Evolutionary conservation across 2,329 filamentous ascomycete species (phyloP).

Genomic region (Ceratocystis lukuohia): DNA sequence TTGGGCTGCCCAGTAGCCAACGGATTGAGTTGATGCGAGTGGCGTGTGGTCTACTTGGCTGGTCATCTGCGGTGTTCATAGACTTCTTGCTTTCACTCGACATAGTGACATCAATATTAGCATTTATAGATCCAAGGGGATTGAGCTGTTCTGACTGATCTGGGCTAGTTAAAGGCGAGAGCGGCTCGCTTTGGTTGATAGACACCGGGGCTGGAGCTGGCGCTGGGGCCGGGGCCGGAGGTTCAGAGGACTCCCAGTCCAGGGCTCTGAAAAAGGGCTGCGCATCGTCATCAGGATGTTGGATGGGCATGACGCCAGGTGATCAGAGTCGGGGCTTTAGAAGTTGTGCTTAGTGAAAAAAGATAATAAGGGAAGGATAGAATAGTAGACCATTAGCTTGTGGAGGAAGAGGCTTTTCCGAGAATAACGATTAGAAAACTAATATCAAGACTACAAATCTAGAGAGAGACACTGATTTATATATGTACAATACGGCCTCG

Average conservation of each 20-base stretch:
- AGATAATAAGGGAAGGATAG: neutral
- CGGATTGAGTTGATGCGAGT: constrained; percentile 12
- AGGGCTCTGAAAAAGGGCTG: constrained; percentile 7
- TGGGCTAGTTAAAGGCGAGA: constrained; percentile 14
- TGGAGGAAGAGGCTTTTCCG: neutral
- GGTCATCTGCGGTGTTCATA: neutral
- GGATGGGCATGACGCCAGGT: neutral
- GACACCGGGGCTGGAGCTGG: neutral
- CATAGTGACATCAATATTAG: neutral
- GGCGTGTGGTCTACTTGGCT: neutral
- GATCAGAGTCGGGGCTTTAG: no score
- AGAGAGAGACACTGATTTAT: neutral
- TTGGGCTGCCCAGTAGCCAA: constrained; percentile 7
- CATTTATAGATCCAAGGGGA: neutral
- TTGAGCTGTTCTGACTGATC: neutral
- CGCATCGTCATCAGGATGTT: neutral
- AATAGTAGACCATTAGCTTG: neutral
- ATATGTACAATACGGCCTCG: neutral
- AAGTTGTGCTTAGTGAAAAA: neutral
- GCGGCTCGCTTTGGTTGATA: constrained; percentile 9
- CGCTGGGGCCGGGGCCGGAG: neutral
- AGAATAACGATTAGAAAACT: neutral
- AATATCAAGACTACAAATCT: neutral
- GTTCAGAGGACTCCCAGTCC: neutral
- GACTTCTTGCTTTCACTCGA: neutral